Base-by-base conservation (phyloP, 116 monocot genomes). In the Zostera marina region DNA sequence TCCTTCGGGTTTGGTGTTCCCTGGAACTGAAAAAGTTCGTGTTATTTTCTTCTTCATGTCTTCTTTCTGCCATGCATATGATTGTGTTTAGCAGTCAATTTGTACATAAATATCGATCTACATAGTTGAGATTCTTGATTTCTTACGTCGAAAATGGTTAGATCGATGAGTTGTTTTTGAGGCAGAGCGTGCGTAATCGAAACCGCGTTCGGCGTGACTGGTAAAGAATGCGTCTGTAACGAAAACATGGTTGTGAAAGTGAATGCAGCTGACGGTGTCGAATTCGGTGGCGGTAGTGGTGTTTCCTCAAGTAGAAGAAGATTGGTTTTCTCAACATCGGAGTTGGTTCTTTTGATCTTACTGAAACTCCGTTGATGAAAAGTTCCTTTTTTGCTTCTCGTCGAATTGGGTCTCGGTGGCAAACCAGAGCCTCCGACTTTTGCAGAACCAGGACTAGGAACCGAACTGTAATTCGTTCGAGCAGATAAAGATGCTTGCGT, bases 21-120 rank as follows among this genome's bases (percentile, higher is more conserved):
- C 80, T 8, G 89, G 96, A 63, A 82, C 80, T 47, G 96, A 96
- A 61, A 85, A 64, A 51, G 96, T 89, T 17, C 96, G 88, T 44
- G 51, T 63, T 3, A 96, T 85, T 53, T 82, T 69, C 60, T 61
- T 76, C 47, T 70, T 68, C 4, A 61, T 54, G 63, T 72, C 78
- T 65, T 57, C 40, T 65, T 84, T 79, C 70, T 81, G 76, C 61
- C 12, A 8, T n/a, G n/a, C 12, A 17, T n/a, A n/a, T n/a, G 13
- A 4, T 13, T 22, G 45, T 8, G 39, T 0, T 49, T 22, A 14
- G 15, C n/a, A n/a, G n/a, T n/a, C n/a, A n/a, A n/a, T n/a, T n/a
- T n/a, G n/a, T n/a, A n/a, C n/a, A n/a, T n/a, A n/a, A n/a, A n/a
- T n/a, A n/a, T n/a, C n/a, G n/a, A n/a, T n/a, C n/a, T n/a, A n/a